Evolutionary conservation across 2,329 filamentous ascomycete genomes (phyloP), one percentile per base, ranked within the genome.

Genomic region (Botrytis fragariae): DNA sequence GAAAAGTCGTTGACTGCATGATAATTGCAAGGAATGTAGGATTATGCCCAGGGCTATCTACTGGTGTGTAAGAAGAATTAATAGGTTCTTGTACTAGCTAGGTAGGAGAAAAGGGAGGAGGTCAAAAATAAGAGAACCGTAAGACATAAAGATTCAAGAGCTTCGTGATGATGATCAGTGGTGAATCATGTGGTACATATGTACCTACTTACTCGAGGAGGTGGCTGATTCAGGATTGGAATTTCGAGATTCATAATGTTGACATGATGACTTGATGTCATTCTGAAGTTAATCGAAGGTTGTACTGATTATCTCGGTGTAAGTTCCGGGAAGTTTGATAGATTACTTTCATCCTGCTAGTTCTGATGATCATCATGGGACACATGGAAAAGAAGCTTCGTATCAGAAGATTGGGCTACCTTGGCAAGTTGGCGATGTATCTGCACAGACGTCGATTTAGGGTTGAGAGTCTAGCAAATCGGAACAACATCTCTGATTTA

Each of bases 371-470:
- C 37, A 71, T 22, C 32, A 70, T n/a, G 10, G 39, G 16, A 35
- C 60, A 44, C n/a, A 45, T 22, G 29, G 7, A 35, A 44, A 35
- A 61, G 54, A 70, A 70, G 39, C 57, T 60, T 71, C 39, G 68
- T 70, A 70, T 71, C 69, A 71, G 39, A 69, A 61, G 48, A 44
- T 45, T 62, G 68, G 16, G 39, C 29, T 29, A 29, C 7, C 65
- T 57, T 32, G 42, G 51, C 32, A 57, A 62, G 37, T 51, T 54
- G 16, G 35, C 25, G 25, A 54, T 54, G 16, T 29, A 69, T 70
- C 75, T 75, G 75, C 77, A 78, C 78, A 75, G 78, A 79, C 77
- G 77, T 78, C 77, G 74, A 75, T 54, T 76, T 79, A 75, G 74
- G 75, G 73, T 78, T 76, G 73, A 67, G 68, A 64, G 74, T 25